Evolutionary conservation across 495 filamentous ascomycete genomes (phyloP).

Genomic region (Thozetella sp.): DNA sequence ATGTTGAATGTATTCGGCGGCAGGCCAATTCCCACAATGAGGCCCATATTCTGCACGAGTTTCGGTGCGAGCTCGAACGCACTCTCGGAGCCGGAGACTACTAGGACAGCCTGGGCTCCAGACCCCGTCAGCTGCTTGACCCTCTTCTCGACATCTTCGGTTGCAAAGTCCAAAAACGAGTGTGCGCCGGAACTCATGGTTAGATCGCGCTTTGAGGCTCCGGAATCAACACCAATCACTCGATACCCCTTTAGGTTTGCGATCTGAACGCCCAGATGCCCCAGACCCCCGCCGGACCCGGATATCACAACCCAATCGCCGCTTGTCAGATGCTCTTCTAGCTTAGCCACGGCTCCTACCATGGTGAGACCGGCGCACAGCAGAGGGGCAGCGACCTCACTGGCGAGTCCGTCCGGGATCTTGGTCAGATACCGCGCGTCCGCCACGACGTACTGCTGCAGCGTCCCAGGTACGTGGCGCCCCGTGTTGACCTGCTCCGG

Average conservation of each 20-base stretch:
- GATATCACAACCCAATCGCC: conserved; percentile 67
- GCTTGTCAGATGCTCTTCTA: conserved; percentile 18
- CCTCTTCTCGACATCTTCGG: conserved; percentile 45
- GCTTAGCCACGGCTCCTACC: conserved; percentile 1
- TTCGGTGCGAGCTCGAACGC: conserved; percentile 6
- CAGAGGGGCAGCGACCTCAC: conserved; percentile 61
- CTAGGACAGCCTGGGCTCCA: conserved; percentile 62
- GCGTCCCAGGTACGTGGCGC: conserved; percentile 55
- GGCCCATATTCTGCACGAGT: conserved; percentile 1
- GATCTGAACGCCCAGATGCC: conserved; percentile 63
- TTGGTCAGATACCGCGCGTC: conserved; percentile 66
- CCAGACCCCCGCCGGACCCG: conserved; percentile 65
- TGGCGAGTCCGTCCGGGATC: conserved; percentile 59
- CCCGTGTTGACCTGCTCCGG: conserved; percentile 2
- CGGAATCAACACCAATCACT: conserved; percentile 67
- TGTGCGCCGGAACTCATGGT: conserved; percentile 63
- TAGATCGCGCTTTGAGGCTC: conserved; percentile 56
- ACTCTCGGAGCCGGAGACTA: conserved; percentile 20
- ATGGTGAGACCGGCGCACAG: conserved; percentile 58
- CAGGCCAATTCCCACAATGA: neutral
- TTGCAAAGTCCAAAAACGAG: conserved; percentile 55
- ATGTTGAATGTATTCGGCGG: conserved; percentile 1
- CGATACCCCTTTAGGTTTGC: conserved; percentile 63
- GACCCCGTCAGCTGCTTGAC: conserved; percentile 58
- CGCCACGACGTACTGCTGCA: conserved; percentile 66